Evolutionary conservation across 306 rosid genomes (phyloP).

Genomic region (Crotalaria pallida): DNA sequence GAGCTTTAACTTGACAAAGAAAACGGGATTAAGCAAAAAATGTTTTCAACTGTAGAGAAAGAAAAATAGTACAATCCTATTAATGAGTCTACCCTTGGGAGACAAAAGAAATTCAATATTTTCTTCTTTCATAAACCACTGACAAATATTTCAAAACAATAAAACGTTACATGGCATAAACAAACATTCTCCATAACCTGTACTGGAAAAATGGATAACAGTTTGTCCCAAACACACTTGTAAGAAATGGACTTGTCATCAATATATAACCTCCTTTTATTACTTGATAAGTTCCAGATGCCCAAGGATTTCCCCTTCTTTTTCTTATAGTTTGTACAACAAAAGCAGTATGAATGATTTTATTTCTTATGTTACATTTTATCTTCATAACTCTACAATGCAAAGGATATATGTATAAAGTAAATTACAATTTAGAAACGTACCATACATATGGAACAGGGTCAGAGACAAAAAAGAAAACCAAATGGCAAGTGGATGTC

Average conservation of each 20-base stretch:
- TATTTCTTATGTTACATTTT: background rate
- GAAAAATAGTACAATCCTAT: background rate
- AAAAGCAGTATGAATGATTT: background rate
- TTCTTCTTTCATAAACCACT: background rate
- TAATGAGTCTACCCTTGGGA: background rate
- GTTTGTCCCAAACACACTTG: constrained; percentile 1
- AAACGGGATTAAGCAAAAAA: constrained; percentile 6
- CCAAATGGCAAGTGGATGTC: constrained; percentile 75
- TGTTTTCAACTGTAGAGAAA: background rate
- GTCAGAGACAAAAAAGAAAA: constrained; percentile 67
- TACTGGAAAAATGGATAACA: background rate
- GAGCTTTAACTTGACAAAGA: background rate
- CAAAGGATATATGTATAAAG: constrained; percentile 4
- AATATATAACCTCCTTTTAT: background rate
- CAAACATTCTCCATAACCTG: background rate
- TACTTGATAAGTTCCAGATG: background rate
- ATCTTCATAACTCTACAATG: constrained; percentile 10
- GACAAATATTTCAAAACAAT: background rate
- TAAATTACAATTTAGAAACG: constrained; percentile 12
- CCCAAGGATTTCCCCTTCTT: background rate
- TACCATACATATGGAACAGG: constrained; percentile 84
- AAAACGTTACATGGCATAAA: background rate
- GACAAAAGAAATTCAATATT: background rate
- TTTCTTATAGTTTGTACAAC: background rate
- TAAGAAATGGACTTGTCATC: background rate